These are phyloP conservation scores for Tricholoma sp. DNA, from an alignment of 768 basidiomycete genomes.

Conservation along the genomic window DNA sequence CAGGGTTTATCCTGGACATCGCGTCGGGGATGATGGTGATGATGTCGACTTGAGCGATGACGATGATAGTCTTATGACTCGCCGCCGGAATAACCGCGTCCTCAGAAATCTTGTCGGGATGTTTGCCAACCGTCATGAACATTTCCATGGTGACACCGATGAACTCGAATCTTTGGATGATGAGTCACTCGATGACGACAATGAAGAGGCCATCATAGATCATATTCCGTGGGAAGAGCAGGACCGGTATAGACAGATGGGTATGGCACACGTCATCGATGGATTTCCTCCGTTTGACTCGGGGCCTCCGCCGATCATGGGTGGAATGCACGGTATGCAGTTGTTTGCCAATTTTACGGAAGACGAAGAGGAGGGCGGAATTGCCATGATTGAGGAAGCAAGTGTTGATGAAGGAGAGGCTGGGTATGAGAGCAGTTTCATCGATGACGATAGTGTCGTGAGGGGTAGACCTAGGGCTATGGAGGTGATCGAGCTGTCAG, in stretches of 20 bases:
- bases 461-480: not conserved
- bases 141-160: not conserved
- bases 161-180: not conserved
- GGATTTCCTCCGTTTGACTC: not conserved
- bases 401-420: conserved; percentile 26
- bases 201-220: conserved; percentile 7
- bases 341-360: not conserved
- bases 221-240: not conserved
- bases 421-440: conserved; percentile 51
- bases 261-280: not conserved
- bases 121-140: not conserved
- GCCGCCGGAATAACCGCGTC: not conserved
- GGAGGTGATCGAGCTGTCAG: not conserved
- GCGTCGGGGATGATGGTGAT: conserved; percentile 34
- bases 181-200: conserved; percentile 2
- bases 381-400: conserved; percentile 10
- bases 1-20: conserved; percentile 55
- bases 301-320: not conserved
- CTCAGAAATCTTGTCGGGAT: not conserved
- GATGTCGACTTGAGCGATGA: conserved; percentile 15
- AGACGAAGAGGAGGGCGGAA: conserved; percentile 12
- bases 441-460: conserved; percentile 26
- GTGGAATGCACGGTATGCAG: conserved; percentile 1
- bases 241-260: conserved; percentile 7
- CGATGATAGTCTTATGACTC: not conserved